Evolutionary conservation across 306 rosid genomes (phyloP), one percentile per base, ranked within the genome.

Genomic region (Quercus suber): DNA sequence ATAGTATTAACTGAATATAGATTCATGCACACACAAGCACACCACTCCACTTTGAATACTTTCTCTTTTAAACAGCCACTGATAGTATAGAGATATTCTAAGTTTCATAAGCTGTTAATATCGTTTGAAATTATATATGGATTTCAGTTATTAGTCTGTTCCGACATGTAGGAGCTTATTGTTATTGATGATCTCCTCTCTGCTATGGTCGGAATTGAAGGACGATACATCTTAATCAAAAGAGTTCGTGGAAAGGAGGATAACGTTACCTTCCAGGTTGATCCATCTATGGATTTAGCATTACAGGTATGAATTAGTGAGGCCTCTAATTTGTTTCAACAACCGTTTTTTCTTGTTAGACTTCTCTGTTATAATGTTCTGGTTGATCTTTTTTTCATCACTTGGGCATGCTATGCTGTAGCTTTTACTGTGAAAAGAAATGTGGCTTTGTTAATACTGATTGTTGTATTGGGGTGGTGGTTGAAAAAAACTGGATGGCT

Each of bases 271-370:
- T 92, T 92, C 80, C 88, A 79, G 78, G 88, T 90, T 70, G 98
- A 95, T 76, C 88, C 92, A 21, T 92, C 99, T 30, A 95, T 90
- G 99, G 99, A 95, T 90, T 92, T 91, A 85, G 89, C 99, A 65
- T 91, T 95, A 53, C 99, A 94, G 99, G 99, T 94, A 60, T 79
- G 81, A 81, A 73, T 78, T 76, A 14, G 20, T 55, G 20, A 63
- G 68, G 30, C n/a, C 35, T 49, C 68, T 63, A 55, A 73, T 45
- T 41, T 53, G 74, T 28, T 67, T 37, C 11, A 23, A 49, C 25
- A 35, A 67, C 28, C 6, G 4, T 33, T 1, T 17, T 37, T 67
- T 64, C 45, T 17, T 1, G 10, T 67, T 35, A 35, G 41, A 67
- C 3, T 67, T 67, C 28, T 67, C 20, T 67, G 17, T 67, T 33